Percentiles rank a stretch among this genome's conserved stretches.
Conservation (phyloP, 2,329 filamentous ascomycete species). For the Raffaelea deltoideospora region DNA sequence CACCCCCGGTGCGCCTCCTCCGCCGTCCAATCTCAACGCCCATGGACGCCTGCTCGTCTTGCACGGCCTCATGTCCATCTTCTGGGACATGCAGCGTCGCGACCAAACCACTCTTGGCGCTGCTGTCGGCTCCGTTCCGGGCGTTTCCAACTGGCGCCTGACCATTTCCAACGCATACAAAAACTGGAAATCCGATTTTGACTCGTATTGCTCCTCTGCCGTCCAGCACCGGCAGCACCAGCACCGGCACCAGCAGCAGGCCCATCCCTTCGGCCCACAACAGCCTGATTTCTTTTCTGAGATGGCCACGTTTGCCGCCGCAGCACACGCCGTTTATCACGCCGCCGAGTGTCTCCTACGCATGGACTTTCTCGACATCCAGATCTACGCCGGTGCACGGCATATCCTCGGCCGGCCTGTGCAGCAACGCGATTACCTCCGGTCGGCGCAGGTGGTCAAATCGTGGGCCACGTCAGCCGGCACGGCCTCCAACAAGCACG, state of each 20-base stretch:
- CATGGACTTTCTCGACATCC: slow-evolving; percentile 9
- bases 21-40: slow-evolving; percentile 1
- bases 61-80: slow-evolving; percentile 8
- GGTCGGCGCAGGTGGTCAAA: slow-evolving; percentile 6
- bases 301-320: slow-evolving; percentile 2
- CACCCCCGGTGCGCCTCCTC: background rate
- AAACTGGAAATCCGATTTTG: slow-evolving; percentile 7
- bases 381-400: slow-evolving; percentile 9
- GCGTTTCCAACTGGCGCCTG: slow-evolving; percentile 1
- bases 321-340: slow-evolving; percentile 7
- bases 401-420: slow-evolving; percentile 9
- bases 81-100: slow-evolving; percentile 10
- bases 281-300: background rate
- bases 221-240: no score
- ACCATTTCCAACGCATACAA: slow-evolving; percentile 4
- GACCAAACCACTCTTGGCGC: slow-evolving; percentile 8
- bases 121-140: background rate
- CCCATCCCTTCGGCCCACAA: background rate
- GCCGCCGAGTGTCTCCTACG: slow-evolving; percentile 4
- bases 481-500: background rate
- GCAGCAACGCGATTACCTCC: slow-evolving; percentile 7
- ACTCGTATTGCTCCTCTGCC: slow-evolving; percentile 3
- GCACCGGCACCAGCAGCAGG: no score
- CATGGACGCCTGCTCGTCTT: slow-evolving; percentile 6
- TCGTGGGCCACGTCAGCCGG: slow-evolving; percentile 3